These are phyloP conservation scores for Tricholoma furcatifolium DNA, from an alignment of 768 basidiomycete genomes.

Conservation along the genomic window DNA sequence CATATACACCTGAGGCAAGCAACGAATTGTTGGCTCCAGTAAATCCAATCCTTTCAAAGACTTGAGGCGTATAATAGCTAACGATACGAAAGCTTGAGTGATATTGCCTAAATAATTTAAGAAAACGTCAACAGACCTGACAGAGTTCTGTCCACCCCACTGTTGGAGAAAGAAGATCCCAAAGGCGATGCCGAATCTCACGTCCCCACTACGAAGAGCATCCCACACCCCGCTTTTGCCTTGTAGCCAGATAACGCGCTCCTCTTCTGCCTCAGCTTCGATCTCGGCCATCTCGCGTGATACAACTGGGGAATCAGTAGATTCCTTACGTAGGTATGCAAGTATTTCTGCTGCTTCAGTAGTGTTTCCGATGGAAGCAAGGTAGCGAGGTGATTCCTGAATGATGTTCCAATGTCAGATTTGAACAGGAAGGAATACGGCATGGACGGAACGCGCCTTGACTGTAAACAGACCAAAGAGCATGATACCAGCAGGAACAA, in stretches of 20 bases:
- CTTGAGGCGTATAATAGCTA: slow-evolving; percentile 72
- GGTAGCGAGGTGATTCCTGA: slow-evolving; percentile 76
- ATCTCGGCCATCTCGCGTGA: slow-evolving; percentile 77
- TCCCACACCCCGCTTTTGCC: slow-evolving; percentile 64
- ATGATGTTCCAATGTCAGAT: neutral
- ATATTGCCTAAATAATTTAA: neutral
- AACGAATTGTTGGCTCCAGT: slow-evolving; percentile 56
- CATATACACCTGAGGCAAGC: slow-evolving; percentile 74
- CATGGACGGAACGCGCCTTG: slow-evolving; percentile 34
- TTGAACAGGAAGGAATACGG: slow-evolving; percentile 11
- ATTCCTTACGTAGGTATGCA: slow-evolving; percentile 58
- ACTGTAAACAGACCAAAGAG: slow-evolving; percentile 63
- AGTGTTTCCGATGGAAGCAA: slow-evolving; percentile 60
- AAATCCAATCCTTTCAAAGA: slow-evolving; percentile 73
- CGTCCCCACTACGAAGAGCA: slow-evolving; percentile 75
- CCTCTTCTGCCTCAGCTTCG: slow-evolving; percentile 75
- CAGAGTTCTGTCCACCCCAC: slow-evolving; percentile 83
- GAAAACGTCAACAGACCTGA: slow-evolving; percentile 37
- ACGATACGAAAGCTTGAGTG: neutral
- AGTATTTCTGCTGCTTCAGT: slow-evolving; percentile 57
- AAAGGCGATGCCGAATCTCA: slow-evolving; percentile 81
- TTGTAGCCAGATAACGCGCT: slow-evolving; percentile 46
- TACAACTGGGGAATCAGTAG: slow-evolving; percentile 41
- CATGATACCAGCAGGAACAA: slow-evolving; percentile 77
- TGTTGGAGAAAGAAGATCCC: slow-evolving; percentile 79